Evolutionary conservation across 192 early-diverging fungal species (phyloP).

Genomic region (Backusella australiensis): DNA sequence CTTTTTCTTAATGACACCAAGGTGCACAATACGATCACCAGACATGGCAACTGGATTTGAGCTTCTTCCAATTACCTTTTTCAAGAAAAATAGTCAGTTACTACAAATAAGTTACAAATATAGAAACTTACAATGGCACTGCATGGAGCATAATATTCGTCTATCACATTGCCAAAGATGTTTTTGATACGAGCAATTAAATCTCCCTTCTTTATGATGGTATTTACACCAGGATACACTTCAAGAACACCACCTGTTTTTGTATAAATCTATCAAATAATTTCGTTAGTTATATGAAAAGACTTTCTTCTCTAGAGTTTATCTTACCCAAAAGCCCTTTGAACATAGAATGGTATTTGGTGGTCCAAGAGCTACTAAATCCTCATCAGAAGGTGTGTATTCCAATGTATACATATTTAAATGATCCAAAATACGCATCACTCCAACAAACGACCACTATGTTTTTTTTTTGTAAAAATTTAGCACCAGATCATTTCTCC

Average conservation of each 20-base stretch:
- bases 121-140: slow-evolving; percentile 64
- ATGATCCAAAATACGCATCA: slow-evolving; percentile 65
- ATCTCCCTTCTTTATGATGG: slow-evolving; percentile 78
- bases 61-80: slow-evolving; percentile 65
- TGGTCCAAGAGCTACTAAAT: slow-evolving; percentile 15
- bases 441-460: slow-evolving; percentile 61
- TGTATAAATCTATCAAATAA: slow-evolving; percentile 78
- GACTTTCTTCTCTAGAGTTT: not conserved
- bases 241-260: slow-evolving; percentile 84
- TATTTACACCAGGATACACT: slow-evolving; percentile 81
- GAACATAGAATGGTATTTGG: slow-evolving; percentile 34
- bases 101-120: not conserved
- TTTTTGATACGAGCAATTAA: slow-evolving; percentile 84
- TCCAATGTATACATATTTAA: slow-evolving; percentile 53
- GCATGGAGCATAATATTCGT: slow-evolving; percentile 79
- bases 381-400: slow-evolving; percentile 9
- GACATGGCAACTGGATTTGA: slow-evolving; percentile 86
- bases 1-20: slow-evolving; percentile 62
- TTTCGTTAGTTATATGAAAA: not conserved
- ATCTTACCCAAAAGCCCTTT: slow-evolving; percentile 35
- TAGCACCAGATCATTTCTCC: not conserved
- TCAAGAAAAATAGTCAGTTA: slow-evolving; percentile 19
- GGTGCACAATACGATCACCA: slow-evolving; percentile 83
- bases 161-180: slow-evolving; percentile 86
- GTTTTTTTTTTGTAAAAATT: not conserved